Conservation (phyloP, 2,329 filamentous ascomycete genomes). For the Phialocephala sp. region DNA sequence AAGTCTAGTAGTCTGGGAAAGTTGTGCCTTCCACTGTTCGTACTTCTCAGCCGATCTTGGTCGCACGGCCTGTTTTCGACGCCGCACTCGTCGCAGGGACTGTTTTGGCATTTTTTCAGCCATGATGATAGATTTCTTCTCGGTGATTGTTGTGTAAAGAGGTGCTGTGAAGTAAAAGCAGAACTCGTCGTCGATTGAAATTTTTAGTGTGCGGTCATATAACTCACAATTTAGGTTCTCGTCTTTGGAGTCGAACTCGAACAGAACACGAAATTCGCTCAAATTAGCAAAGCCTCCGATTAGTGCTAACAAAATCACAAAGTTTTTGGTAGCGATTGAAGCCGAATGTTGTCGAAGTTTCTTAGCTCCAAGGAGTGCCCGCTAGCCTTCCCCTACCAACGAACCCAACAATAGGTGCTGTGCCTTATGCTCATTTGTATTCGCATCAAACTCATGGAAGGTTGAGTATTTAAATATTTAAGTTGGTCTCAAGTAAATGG, state of each 20-base stretch:
- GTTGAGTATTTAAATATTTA: background rate
- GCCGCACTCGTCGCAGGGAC: background rate
- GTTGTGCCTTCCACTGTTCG: background rate
- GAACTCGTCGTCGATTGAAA: background rate
- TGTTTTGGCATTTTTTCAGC: background rate
- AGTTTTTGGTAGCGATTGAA: background rate
- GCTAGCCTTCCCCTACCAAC: background rate
- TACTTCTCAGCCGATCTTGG: background rate
- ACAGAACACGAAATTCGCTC: background rate
- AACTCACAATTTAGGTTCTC: background rate
- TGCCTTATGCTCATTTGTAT: background rate
- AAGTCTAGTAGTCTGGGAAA: background rate
- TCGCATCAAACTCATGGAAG: too few relatives aligned
- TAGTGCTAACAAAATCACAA: background rate
- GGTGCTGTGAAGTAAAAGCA: background rate
- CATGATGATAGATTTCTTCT: background rate
- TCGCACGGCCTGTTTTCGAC: background rate
- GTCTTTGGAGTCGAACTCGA: background rate
- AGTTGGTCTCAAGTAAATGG: background rate
- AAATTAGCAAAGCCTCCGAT: background rate
- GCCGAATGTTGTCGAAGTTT: background rate
- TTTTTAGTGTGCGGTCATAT: constrained; percentile 2
- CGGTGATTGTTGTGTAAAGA: background rate
- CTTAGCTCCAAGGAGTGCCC: constrained; percentile 3
- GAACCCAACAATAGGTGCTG: background rate